Evolutionary conservation across 495 filamentous ascomycete species (phyloP), one percentile per base, ranked within the genome.

Genomic region (Pyrenula massariospora): DNA sequence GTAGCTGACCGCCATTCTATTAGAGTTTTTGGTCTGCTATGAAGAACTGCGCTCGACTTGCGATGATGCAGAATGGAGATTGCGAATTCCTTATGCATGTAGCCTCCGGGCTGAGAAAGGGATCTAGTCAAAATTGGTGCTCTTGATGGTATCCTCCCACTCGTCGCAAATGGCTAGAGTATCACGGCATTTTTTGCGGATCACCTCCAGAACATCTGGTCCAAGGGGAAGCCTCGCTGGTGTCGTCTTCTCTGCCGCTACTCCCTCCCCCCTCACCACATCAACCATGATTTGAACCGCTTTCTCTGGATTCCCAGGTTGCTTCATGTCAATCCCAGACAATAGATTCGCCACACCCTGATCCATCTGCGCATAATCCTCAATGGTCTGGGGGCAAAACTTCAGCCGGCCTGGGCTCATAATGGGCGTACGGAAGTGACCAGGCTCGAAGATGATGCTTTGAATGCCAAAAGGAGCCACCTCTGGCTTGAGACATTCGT

Each of bases 361-460:
- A 11, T 48, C 42, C 42, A 19, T 19, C 11, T 11, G 19, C 19
- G 42, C 11, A 54, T 67, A 67, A 23, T 48, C 63, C 47, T 61
- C 54, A n/a, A 67, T 62, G 60, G 54, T 58, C 54, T 21, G 57
- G 57, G 48, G 59, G 60, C 2, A 54, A 54, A 12, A 19, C 48
- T 15, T 53, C 20, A n/a, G 55, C 55, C 24, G 48, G 57, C 53
- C 55, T 36, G 63, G 31, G 25, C 53, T 62, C 25, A 65, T 56
- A 20, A 82, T 64, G 20, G 64, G 62, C 0, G 76, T 80, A n/a
- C 76, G 68, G 57, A 82, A 80, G 52, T 69, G 19, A 48, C 42
- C 42, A 19, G 76, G 77, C 58, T 78, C 74, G 8, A 78, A 59
- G 12, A 75, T 63, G 11, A 67, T 63, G 25, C 72, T 69, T 20